phyloP scores from a whole-genome alignment of 768 basidiomycete genomes.

The Rhodocollybia butyracea region DNA sequence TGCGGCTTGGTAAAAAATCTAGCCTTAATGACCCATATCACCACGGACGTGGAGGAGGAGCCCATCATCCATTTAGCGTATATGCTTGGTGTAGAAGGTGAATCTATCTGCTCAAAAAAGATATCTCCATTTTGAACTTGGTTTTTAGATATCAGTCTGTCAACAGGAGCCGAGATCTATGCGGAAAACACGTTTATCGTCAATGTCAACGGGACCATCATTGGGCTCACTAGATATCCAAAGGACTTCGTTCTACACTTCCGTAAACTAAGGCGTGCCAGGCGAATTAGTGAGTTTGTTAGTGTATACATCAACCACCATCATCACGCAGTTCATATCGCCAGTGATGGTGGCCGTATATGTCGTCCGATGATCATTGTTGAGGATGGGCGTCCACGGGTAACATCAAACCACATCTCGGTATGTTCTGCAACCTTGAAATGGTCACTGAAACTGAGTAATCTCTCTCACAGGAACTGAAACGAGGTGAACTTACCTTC shows the following conservation, averaged over 20 bases:
- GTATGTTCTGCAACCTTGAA: constrained; percentile 41
- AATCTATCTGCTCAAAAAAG: constrained; percentile 16
- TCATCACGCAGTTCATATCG: constrained; percentile 92
- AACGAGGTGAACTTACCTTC: constrained; percentile 74
- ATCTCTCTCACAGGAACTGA: constrained; percentile 56
- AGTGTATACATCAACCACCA: constrained; percentile 95
- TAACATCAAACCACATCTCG: constrained; percentile 75
- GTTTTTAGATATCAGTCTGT: constrained; percentile 75
- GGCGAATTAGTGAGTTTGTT: constrained; percentile 93
- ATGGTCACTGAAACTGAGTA: not conserved
- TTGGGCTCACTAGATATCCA: constrained; percentile 88
- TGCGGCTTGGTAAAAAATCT: constrained; percentile 98
- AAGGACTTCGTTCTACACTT: constrained; percentile 85
- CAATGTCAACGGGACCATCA: constrained; percentile 94
- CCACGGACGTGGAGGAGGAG: constrained; percentile 96
- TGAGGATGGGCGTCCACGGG: constrained; percentile 72
- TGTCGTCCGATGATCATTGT: constrained; percentile 98
- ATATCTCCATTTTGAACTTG: constrained; percentile 11
- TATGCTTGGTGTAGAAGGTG: constrained; percentile 97
- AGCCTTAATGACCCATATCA: constrained; percentile 99
- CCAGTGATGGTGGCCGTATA: constrained; percentile 95
- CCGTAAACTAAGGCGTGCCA: constrained; percentile 87
- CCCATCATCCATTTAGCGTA: constrained; percentile 87
- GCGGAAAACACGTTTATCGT: constrained; percentile 90
- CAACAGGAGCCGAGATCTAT: constrained; percentile 95